Conservation (phyloP, 305 asterid genomes). For the Stenogyne calaminthoides region DNA sequence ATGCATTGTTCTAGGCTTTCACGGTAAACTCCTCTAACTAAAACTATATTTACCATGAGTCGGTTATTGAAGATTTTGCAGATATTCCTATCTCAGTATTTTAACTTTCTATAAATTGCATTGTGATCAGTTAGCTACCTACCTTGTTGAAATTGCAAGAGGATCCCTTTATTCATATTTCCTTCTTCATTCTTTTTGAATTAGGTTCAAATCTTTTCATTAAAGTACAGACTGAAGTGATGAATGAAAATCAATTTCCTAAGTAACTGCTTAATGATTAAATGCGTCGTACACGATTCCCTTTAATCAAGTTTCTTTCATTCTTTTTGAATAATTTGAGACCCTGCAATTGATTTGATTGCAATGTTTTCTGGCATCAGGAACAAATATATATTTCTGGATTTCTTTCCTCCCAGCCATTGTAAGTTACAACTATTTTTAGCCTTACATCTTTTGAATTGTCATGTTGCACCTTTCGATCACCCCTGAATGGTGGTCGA, state of each 20-base stretch:
- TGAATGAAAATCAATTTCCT: too few species aligned
- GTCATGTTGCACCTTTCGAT: background rate
- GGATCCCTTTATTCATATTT: too few species aligned
- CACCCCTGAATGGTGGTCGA: slow-evolving; percentile 20
- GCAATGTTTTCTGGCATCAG: slow-evolving; percentile 42
- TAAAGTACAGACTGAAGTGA: too few species aligned
- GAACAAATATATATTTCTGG: slow-evolving; percentile 95
- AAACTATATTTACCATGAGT: slow-evolving; percentile 5
- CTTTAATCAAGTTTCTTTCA: too few species aligned
- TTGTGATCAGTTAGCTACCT: too few species aligned
- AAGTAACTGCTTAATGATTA: too few species aligned
- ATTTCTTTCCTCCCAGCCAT: slow-evolving; percentile 74
- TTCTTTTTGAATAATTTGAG: background rate
- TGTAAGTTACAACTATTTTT: slow-evolving; percentile 45
- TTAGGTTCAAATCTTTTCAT: too few species aligned
- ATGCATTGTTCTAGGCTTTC: slow-evolving; percentile 74
- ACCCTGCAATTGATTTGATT: background rate
- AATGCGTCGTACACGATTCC: too few species aligned
- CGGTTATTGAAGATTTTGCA: background rate
- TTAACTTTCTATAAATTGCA: background rate
- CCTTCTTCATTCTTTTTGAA: too few species aligned
- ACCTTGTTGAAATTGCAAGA: too few species aligned
- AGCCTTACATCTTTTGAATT: slow-evolving; percentile 9
- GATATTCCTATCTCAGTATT: background rate
- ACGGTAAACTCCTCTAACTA: slow-evolving; percentile 46